Conservation (phyloP, 2,329 filamentous ascomycete genomes). For the Aspergillus alliaceus region DNA sequence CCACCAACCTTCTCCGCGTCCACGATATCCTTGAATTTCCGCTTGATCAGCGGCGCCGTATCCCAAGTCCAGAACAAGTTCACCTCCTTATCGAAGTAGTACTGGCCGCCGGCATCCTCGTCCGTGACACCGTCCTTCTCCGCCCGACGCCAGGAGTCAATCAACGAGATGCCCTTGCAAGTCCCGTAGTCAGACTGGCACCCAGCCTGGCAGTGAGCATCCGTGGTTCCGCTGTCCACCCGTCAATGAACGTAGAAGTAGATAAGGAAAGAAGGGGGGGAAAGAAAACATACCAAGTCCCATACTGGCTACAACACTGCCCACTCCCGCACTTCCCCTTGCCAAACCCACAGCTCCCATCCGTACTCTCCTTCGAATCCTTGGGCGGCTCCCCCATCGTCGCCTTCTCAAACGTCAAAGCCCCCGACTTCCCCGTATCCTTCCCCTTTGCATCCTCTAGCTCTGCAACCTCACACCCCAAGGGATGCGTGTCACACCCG, state of each 20-base stretch:
- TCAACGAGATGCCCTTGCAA: constrained; percentile 51
- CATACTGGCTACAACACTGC: constrained; percentile 37
- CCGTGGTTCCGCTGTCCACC: constrained; percentile 29
- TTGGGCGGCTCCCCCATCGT: constrained; percentile 24
- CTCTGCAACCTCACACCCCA: constrained; percentile 60
- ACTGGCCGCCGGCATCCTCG: constrained; percentile 60
- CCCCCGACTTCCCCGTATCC: constrained; percentile 56
- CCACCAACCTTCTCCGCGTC: constrained; percentile 61
- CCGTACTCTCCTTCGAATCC: constrained; percentile 25
- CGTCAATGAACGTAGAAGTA: constrained; percentile 11
- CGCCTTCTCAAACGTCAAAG: constrained; percentile 50
- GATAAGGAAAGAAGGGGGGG: background rate
- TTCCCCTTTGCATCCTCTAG: constrained; percentile 62
- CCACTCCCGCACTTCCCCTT: constrained; percentile 31
- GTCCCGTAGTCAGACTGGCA: constrained; percentile 42
- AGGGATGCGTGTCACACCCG: constrained; percentile 47
- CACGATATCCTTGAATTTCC: constrained; percentile 64
- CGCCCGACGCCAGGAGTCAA: constrained; percentile 59
- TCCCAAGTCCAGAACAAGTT: constrained; percentile 75
- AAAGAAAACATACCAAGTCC: constrained; percentile 31
- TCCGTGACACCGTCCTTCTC: constrained; percentile 57
- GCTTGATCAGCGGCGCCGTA: constrained; percentile 58
- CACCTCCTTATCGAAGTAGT: constrained; percentile 63
- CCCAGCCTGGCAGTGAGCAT: constrained; percentile 32
- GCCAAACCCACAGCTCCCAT: constrained; percentile 35